Evolutionary conservation across 1,284 basidiomycete genomes (phyloP).

Genomic region (Heterobasidion irregulare): DNA sequence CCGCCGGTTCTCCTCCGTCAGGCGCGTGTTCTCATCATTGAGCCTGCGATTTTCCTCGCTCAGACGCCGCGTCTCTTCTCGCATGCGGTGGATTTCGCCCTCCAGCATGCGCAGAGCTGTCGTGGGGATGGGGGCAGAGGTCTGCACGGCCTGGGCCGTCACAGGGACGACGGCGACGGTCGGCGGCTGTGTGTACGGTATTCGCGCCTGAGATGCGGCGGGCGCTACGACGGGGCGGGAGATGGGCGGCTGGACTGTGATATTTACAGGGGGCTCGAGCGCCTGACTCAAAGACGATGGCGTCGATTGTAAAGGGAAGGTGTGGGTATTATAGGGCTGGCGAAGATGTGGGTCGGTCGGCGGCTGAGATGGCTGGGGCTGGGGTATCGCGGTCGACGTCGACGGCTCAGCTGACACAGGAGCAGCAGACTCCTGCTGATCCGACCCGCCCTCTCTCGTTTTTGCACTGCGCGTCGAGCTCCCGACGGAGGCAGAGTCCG

Average conservation of each 20-base stretch:
- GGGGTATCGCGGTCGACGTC: not conserved
- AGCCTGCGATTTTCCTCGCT: conserved; percentile 11
- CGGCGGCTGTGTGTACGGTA: not conserved
- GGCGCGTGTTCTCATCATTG: conserved; percentile 8
- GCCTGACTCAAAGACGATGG: conserved; percentile 1
- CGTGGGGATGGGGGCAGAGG: not conserved
- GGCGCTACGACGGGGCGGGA: not conserved
- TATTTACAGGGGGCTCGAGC: not conserved
- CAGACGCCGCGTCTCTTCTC: conserved; percentile 9
- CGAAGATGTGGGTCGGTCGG: not conserved
- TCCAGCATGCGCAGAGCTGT: not conserved
- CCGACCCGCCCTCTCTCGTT: conserved; percentile 1
- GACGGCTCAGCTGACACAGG: not conserved
- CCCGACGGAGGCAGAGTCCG: not conserved
- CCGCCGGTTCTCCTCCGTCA: conserved; percentile 9
- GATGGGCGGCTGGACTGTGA: not conserved
- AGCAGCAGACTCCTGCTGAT: not conserved
- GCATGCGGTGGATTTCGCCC: conserved; percentile 6
- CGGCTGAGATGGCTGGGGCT: not conserved
- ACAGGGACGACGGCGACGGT: not conserved
- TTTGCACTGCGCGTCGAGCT: conserved; percentile 1
- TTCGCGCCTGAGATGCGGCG: not conserved
- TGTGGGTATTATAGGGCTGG: not conserved
- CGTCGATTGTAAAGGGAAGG: not conserved
- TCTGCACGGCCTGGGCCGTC: not conserved